Conservation (phyloP, 371 early-diverging fungal species). For the Syncephalastrum racemosum region DNA sequence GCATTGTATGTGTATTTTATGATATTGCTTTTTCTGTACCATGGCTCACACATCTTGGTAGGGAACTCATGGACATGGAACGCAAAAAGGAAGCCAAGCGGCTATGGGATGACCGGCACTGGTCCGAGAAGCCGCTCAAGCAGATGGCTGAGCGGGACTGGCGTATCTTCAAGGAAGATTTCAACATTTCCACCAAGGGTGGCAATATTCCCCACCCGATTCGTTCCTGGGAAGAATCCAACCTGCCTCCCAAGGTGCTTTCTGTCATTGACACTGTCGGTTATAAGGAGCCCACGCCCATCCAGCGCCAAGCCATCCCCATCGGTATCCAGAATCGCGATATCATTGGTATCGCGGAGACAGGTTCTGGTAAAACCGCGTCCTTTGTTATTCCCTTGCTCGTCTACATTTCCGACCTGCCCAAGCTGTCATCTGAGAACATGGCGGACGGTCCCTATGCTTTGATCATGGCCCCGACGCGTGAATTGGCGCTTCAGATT, state of each 20-base stretch:
- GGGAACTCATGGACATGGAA: slow-evolving; percentile 65
- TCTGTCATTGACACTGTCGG: slow-evolving; percentile 76
- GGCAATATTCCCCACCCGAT: slow-evolving; percentile 92
- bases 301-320: slow-evolving; percentile 98
- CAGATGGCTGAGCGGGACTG: slow-evolving; percentile 97
- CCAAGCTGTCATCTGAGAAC: slow-evolving; percentile 71
- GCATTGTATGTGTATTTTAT: slow-evolving; percentile 44
- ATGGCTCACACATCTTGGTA: slow-evolving; percentile 14
- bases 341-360: slow-evolving; percentile 98
- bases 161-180: slow-evolving; percentile 99
- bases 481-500: slow-evolving; percentile 96
- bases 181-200: slow-evolving; percentile 92
- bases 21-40: no score
- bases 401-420: slow-evolving; percentile 80
- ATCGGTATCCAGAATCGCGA: slow-evolving; percentile 91
- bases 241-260: slow-evolving; percentile 66
- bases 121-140: slow-evolving; percentile 88
- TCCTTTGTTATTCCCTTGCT: slow-evolving; percentile 97
- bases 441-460: slow-evolving; percentile 90
- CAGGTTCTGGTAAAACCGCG: slow-evolving; percentile 98
- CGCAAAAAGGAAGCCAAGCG: slow-evolving; percentile 65
- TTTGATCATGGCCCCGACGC: slow-evolving; percentile 93
- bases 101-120: slow-evolving; percentile 89
- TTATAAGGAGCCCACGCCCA: slow-evolving; percentile 96
- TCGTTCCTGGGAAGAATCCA: slow-evolving; percentile 87